Evolutionary conservation across 305 asterid species (phyloP).

Genomic region (Fraxinus floribunda): DNA sequence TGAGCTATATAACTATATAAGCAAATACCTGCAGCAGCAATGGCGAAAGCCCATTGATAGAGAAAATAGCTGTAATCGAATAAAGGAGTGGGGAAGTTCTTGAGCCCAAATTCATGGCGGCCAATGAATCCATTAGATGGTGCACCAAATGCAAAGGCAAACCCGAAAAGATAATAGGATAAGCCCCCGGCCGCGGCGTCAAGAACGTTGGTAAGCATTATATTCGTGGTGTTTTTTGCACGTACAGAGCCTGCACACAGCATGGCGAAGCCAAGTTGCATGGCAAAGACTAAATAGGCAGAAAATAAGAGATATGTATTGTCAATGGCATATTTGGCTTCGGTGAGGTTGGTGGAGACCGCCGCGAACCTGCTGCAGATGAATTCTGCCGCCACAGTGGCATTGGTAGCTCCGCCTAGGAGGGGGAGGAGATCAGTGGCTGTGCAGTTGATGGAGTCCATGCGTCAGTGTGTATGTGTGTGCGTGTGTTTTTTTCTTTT

Average conservation of each 20-base stretch:
- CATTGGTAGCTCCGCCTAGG: constrained; percentile 35
- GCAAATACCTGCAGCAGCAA: constrained; percentile 40
- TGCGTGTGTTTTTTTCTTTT: neutral
- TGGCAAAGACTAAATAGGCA: constrained; percentile 45
- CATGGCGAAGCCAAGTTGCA: constrained; percentile 53
- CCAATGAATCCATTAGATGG: constrained; percentile 51
- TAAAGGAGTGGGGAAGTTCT: constrained; percentile 30
- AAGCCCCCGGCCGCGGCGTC: constrained; percentile 43
- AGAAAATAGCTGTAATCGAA: constrained; percentile 43
- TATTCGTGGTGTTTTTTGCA: constrained; percentile 34
- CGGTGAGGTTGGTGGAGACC: constrained; percentile 25
- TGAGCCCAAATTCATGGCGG: constrained; percentile 36
- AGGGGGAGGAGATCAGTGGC: constrained; percentile 48
- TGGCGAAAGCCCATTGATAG: constrained; percentile 47
- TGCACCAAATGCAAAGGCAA: constrained; percentile 47
- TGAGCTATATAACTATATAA: neutral
- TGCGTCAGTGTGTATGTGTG: neutral
- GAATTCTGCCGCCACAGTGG: constrained; percentile 39
- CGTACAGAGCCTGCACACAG: constrained; percentile 51
- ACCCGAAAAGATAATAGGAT: constrained; percentile 48
- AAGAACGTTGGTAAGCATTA: constrained; percentile 32
- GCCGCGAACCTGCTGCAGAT: constrained; percentile 33
- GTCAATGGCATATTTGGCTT: constrained; percentile 42
- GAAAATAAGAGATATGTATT: constrained; percentile 50
- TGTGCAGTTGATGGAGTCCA: constrained; percentile 25